Base-by-base conservation (phyloP, 768 basidiomycete species). In the Agrocybe praecox region DNA sequence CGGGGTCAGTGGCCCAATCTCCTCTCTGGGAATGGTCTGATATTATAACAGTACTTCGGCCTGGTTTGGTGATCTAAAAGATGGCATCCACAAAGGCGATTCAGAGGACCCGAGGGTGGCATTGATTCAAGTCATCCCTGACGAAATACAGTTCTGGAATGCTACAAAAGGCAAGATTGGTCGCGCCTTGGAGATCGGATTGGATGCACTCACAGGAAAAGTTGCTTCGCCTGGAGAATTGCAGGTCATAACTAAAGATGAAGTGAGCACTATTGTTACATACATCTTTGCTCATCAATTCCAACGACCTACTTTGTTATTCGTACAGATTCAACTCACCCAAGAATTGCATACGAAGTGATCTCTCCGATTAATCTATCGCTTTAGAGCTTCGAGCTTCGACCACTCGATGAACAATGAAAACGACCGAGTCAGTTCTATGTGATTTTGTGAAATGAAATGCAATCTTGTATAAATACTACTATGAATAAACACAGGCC, bases 31-130 rank as follows among this genome's bases (percentile, higher is more conserved):
- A 18, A 57, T 17, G 34, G 19, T 14, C 24, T 34, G 19, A 51
- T 22, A 40, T 45, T 29, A 17, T 44, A 22, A 19, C 47, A 91
- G 89, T 2, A 76, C 83, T 29, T 69, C 80, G 9, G 89, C 87
- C 0, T 97, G 92, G 80, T 96, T 96, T 63, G 92, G 91, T 34
- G 89, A 96, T 67, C 76, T 95, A 53, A 87, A 87, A 29, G 94
- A 96, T 61, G 91, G 90, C 17, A 74, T 89, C 6, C 94, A 95
- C 70, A 88, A 85, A 63, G 94, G 94, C n/a, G 84, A 88, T 63
- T 80, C 80, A 26, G 74, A 79, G 46, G 95, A 96, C 61, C 92
- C 94, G 0, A 84, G 94, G 22, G 80, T 97, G 3, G 80, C 86
- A 7, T 69, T 91, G 33, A 91, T 96, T 61, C 84, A 92, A 68